phyloP scores from a whole-genome alignment of 495 filamentous ascomycete genomes.

The Platismatia glauca region DNA sequence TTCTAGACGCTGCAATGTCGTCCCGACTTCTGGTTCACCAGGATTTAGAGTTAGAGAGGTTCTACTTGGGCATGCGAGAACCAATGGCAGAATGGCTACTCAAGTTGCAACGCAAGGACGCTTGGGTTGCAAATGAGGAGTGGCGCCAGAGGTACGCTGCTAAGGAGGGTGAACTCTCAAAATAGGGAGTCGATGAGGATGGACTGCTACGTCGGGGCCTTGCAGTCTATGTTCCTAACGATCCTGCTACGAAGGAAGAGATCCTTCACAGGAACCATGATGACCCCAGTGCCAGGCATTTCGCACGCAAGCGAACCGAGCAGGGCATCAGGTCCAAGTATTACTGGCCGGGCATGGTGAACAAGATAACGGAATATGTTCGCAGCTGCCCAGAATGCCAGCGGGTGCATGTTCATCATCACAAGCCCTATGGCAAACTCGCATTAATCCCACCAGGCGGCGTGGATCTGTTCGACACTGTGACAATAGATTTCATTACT shows the following conservation, averaged over 20 bases:
- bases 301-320: not conserved
- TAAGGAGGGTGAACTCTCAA: not conserved
- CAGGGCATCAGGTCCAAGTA: not conserved
- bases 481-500: constrained; percentile 22
- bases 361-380: too few species aligned
- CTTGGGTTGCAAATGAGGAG: not conserved
- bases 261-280: not conserved
- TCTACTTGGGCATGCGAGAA: not conserved
- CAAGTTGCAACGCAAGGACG: not conserved
- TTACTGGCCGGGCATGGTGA: too few species aligned
- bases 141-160: not conserved
- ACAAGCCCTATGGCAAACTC: not conserved
- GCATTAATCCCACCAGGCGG: not conserved
- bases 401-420: not conserved
- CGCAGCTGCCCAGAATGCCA: not conserved
- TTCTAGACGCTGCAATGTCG: not conserved
- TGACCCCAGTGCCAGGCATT: not conserved
- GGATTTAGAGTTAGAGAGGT: not conserved
- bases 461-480: not conserved
- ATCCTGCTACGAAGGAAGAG: not conserved
- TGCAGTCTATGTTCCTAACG: not conserved
- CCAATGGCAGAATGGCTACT: not conserved
- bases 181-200: not conserved
- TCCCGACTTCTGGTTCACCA: not conserved
- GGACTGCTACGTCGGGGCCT: not conserved